These are phyloP conservation scores for Ganoderma lingzhi DNA, from an alignment of 1,284 basidiomycete species.

Conservation along the genomic window DNA sequence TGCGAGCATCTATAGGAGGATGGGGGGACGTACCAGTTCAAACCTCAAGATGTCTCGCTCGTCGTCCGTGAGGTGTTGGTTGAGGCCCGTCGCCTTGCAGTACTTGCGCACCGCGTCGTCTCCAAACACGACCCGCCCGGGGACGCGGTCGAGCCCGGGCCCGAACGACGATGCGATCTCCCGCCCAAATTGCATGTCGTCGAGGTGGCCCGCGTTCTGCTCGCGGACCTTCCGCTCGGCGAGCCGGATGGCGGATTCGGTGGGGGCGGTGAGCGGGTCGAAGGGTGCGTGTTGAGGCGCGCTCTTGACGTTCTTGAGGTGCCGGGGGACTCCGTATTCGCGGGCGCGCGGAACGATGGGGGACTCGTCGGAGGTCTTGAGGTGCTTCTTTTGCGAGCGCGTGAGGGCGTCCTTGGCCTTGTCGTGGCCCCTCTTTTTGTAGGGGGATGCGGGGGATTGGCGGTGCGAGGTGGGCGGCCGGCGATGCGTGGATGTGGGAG, in stretches of 20 bases:
- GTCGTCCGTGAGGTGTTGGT: not conserved
- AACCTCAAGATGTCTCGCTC: conserved; percentile 13
- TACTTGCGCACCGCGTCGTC: conserved; percentile 16
- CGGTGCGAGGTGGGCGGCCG: not conserved
- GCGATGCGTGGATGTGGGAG: not conserved
- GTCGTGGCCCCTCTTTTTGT: not conserved
- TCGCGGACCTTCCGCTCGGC: not conserved
- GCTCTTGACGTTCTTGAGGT: conserved; percentile 12
- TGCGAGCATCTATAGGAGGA: too few species aligned
- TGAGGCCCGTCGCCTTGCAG: conserved; percentile 3
- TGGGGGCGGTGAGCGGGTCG: not conserved
- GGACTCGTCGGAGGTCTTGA: not conserved
- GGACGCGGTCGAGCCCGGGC: conserved; percentile 5
- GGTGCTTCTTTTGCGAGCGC: conserved; percentile 1
- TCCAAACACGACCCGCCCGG: conserved; percentile 7
- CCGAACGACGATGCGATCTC: conserved; percentile 2
- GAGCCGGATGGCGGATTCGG: not conserved
- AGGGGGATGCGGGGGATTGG: not conserved
- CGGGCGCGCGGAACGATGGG: conserved; percentile 9
- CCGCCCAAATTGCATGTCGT: conserved; percentile 6
- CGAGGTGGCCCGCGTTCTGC: not conserved
- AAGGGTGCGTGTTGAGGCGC: conserved; percentile 5
- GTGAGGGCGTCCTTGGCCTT: not conserved
- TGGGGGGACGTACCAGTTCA: conserved; percentile 2
- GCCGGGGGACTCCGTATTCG: conserved; percentile 10